Conservation (phyloP, 1,284 basidiomycete species). For the Irpex rosettiformis region DNA sequence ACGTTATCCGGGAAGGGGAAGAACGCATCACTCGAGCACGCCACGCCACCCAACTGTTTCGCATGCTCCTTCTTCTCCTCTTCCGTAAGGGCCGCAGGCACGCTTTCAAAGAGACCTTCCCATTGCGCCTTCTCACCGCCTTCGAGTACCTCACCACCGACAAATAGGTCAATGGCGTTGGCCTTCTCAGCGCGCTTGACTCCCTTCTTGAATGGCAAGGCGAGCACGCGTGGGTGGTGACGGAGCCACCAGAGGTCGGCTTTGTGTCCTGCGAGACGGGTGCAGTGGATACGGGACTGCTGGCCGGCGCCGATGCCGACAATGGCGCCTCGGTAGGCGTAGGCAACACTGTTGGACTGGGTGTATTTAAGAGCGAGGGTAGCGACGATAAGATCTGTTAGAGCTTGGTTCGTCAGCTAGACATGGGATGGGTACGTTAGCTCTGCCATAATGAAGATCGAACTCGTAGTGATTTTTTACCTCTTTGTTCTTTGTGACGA, state of each 20-base stretch:
- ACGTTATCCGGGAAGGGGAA: constrained; percentile 99
- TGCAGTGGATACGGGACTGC: constrained; percentile 99
- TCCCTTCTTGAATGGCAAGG: constrained; percentile 94
- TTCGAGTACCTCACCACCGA: constrained; percentile 86
- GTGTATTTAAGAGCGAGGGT: constrained; percentile 98
- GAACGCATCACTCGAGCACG: constrained; percentile 96
- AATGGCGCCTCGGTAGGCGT: constrained; percentile 90
- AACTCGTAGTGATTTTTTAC: too few relatives aligned
- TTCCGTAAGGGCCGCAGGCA: constrained; percentile 66
- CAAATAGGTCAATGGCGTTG: constrained; percentile 97
- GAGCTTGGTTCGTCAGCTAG: constrained; percentile 74
- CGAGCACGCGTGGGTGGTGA: constrained; percentile 91
- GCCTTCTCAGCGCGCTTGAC: constrained; percentile 98
- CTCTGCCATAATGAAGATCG: too few relatives aligned
- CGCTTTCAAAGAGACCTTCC: constrained; percentile 83
- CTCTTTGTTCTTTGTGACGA: constrained; percentile 87
- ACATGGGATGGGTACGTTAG: constrained; percentile 1
- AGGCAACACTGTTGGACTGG: constrained; percentile 98
- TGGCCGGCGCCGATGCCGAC: constrained; percentile 97
- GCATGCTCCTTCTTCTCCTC: constrained; percentile 79
- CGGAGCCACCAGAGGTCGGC: constrained; percentile 99
- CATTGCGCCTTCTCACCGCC: constrained; percentile 88
- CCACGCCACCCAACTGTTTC: constrained; percentile 74
- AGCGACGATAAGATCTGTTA: constrained; percentile 89
- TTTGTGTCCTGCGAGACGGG: constrained; percentile 94